Evolutionary conservation across 805 yeast genomes (phyloP).

Genomic region (Candida anglica): DNA sequence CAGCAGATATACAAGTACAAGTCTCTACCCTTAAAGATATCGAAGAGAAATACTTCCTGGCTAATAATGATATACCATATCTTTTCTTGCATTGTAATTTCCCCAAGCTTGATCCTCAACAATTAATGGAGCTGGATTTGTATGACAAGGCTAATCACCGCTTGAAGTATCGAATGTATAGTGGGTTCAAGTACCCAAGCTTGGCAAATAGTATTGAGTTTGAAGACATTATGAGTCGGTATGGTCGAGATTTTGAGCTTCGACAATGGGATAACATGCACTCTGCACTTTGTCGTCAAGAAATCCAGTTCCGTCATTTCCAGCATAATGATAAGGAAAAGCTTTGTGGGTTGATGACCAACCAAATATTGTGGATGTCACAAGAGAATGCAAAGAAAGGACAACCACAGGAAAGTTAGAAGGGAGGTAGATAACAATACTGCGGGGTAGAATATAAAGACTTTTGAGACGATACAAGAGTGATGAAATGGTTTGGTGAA

Average conservation of each 20-base stretch:
- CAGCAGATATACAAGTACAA: constrained; percentile 1
- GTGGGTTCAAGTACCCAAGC: constrained; percentile 4
- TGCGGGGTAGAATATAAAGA: too few relatives aligned
- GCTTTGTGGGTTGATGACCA: constrained; percentile 13
- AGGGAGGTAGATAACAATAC: not conserved
- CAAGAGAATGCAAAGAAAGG: not conserved
- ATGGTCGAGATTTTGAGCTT: constrained; percentile 12
- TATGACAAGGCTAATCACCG: constrained; percentile 7
- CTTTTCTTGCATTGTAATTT: constrained; percentile 13
- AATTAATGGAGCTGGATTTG: constrained; percentile 4
- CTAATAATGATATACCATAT: constrained; percentile 7
- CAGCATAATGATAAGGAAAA: constrained; percentile 6
- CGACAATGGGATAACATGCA: constrained; percentile 8
- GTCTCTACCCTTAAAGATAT: not conserved
- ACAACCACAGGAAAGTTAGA: not conserved
- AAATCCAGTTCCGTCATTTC: constrained; percentile 6
- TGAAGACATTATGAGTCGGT: too few relatives aligned
- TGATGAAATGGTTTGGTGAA: too few relatives aligned
- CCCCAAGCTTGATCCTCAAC: constrained; percentile 14
- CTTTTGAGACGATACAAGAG: not conserved
- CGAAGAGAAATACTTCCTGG: constrained; percentile 4
- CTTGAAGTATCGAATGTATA: constrained; percentile 9
- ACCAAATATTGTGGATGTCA: constrained; percentile 12
- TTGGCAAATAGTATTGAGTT: not conserved
- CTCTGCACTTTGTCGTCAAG: constrained; percentile 7